Evolutionary conservation across 176 grass and related monocot genomes (phyloP).

Genomic region (Stipa capillata): DNA sequence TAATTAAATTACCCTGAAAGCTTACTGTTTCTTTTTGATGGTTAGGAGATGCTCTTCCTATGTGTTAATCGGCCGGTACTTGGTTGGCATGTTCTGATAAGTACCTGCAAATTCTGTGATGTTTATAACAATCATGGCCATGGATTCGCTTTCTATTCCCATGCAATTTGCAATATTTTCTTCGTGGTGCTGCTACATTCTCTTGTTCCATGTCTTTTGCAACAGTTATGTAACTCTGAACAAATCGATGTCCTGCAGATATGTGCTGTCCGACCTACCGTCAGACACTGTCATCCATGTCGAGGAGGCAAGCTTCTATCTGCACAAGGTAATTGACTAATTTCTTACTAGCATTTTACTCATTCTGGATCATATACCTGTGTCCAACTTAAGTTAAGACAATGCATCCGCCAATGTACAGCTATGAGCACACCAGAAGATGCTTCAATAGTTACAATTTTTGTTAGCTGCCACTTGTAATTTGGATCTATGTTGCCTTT

Average conservation of each 20-base stretch:
- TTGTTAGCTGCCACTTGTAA: constrained; percentile 43
- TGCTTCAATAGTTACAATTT: constrained; percentile 32
- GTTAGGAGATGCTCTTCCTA: not conserved
- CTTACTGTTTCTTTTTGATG: not conserved
- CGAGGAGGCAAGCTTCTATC: constrained; percentile 47
- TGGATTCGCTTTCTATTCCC: not conserved
- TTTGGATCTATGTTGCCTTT: constrained; percentile 43
- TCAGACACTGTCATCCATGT: constrained; percentile 57
- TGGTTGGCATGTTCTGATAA: not conserved
- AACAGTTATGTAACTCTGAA: not conserved
- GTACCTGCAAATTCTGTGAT: not conserved
- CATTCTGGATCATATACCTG: too few species aligned
- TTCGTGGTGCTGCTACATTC: not conserved
- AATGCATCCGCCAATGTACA: constrained; percentile 40
- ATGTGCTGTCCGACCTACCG: constrained; percentile 52
- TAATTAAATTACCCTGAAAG: not conserved
- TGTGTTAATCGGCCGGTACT: not conserved
- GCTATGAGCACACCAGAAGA: constrained; percentile 38
- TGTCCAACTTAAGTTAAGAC: constrained; percentile 5
- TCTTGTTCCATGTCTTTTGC: not conserved
- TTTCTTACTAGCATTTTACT: not conserved
- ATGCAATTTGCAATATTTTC: not conserved
- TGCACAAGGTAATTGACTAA: constrained; percentile 77
- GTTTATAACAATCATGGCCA: not conserved
- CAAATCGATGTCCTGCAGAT: constrained; percentile 38